Base-by-base conservation (phyloP, 495 filamentous ascomycete species). In the Penicillium salamii region DNA sequence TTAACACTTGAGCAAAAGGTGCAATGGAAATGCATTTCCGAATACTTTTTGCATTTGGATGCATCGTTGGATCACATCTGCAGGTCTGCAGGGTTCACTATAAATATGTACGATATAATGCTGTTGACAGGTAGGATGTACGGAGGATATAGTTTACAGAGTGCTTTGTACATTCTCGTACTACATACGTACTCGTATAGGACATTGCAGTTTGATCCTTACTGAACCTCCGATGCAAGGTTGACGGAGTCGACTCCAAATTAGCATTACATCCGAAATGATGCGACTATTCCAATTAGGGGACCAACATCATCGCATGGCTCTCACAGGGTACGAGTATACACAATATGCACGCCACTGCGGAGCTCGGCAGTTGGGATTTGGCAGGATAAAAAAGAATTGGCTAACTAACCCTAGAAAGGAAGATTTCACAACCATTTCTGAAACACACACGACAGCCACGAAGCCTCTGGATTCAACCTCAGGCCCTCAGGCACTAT, bases 401-500 rank as follows among this genome's bases (percentile, higher is more conserved):
- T 2, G 14, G n/a, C 38, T 31, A 29, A 26, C 50, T 62, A 62
- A 49, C 23, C 60, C 57, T 19, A 28, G 42, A 43, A 8, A 1
- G 45, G 57, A 8, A 39, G 39, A 36, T 18, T 44, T 31, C 9
- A 13, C 11, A 29, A n/a, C 17, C 17, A 8, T 2, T 15, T 21
- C 23, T 21, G 21, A 40, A 17, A 12, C 21, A 32, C 29, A 11
- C 12, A n/a, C n/a, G n/a, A n/a, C n/a, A n/a, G n/a, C n/a, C n/a
- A n/a, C n/a, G n/a, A n/a, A n/a, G n/a, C n/a, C n/a, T n/a, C n/a
- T n/a, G n/a, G n/a, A n/a, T n/a, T n/a, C n/a, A n/a, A n/a, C n/a
- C 9, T 28, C 24, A 28, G 24, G 24, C 5, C 9, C 4, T 9
- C 24, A 28, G 4, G 24, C 5, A 28, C 4, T 28, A 28, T 32